Conservation (phyloP, 1,284 basidiomycete species). For the Neonothopanus nambi region DNA sequence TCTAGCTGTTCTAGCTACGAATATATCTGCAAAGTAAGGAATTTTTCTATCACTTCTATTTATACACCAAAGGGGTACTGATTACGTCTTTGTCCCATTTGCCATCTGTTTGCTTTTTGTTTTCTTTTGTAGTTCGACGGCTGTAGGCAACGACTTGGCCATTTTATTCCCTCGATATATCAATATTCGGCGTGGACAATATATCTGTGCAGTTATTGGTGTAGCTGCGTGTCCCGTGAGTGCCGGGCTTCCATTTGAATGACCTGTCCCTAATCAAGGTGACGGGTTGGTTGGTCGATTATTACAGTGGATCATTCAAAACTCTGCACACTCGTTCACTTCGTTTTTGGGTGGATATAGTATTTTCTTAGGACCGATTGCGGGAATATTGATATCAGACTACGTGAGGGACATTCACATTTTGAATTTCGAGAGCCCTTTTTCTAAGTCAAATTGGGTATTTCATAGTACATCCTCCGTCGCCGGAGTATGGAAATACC, state of each 20-base stretch:
- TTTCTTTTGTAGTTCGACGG: slow-evolving; percentile 18
- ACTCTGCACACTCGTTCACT: slow-evolving; percentile 20
- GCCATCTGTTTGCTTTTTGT: too few species aligned
- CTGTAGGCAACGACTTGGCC: slow-evolving; percentile 23
- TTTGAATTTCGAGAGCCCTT: slow-evolving; percentile 46
- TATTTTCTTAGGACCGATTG: slow-evolving; percentile 36
- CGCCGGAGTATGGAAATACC: not conserved
- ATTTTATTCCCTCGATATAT: slow-evolving; percentile 40
- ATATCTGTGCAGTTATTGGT: slow-evolving; percentile 63
- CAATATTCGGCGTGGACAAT: slow-evolving; percentile 47
- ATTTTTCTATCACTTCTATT: too few species aligned
- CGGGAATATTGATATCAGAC: slow-evolving; percentile 19
- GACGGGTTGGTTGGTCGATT: slow-evolving; percentile 45
- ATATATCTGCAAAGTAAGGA: slow-evolving; percentile 55
- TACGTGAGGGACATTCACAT: slow-evolving; percentile 6
- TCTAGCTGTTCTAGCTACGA: slow-evolving; percentile 61
- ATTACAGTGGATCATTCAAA: slow-evolving; percentile 22
- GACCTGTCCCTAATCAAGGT: too few species aligned
- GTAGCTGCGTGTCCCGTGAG: slow-evolving; percentile 42
- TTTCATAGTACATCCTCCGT: slow-evolving; percentile 7
- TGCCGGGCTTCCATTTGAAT: slow-evolving; percentile 23
- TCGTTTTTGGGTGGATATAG: slow-evolving; percentile 21
- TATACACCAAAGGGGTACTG: not conserved
- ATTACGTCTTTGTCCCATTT: not conserved
- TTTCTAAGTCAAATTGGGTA: slow-evolving; percentile 22